These are phyloP conservation scores for Yarrowia porcina DNA, from an alignment of 805 yeast genomes.

Conservation along the genomic window DNA sequence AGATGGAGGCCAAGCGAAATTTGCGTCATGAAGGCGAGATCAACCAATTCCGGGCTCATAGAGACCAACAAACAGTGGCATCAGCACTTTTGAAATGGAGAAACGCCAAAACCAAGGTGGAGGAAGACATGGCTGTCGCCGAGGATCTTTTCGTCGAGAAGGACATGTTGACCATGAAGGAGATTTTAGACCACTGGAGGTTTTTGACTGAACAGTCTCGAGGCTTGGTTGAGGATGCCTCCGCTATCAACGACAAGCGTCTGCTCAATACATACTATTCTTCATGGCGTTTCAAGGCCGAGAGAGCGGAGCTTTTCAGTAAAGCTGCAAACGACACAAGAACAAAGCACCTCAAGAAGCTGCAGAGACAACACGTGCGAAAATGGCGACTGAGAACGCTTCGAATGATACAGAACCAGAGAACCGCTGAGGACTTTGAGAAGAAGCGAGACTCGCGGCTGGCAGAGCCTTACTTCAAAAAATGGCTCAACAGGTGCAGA, in stretches of 20 bases:
- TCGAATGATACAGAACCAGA: conserved; percentile 15
- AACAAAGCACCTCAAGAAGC: background rate
- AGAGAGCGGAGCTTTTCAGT: background rate
- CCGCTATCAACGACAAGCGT: background rate
- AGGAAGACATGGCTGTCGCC: conserved; percentile 1
- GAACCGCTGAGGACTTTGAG: conserved; percentile 8
- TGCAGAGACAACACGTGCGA: background rate
- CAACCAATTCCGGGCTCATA: background rate
- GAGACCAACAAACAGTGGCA: background rate
- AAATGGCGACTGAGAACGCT: conserved; percentile 12
- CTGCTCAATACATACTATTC: background rate
- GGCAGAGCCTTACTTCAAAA: conserved; percentile 14
- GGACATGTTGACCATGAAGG: conserved; percentile 8
- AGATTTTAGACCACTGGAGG: background rate
- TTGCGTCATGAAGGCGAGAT: background rate
- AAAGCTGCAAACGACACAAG: conserved; percentile 2
- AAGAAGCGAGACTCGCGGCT: conserved; percentile 7
- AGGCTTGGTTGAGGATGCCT: background rate
- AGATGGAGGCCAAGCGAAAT: background rate
- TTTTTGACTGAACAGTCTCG: background rate
- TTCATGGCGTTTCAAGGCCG: conserved; percentile 14
- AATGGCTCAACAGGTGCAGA: background rate
- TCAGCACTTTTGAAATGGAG: background rate
- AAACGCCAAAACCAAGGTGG: background rate
- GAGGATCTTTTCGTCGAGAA: conserved; percentile 6